These are phyloP conservation scores for Suillus clintonianus DNA, from an alignment of 768 basidiomycete genomes.

Conservation along the genomic window DNA sequence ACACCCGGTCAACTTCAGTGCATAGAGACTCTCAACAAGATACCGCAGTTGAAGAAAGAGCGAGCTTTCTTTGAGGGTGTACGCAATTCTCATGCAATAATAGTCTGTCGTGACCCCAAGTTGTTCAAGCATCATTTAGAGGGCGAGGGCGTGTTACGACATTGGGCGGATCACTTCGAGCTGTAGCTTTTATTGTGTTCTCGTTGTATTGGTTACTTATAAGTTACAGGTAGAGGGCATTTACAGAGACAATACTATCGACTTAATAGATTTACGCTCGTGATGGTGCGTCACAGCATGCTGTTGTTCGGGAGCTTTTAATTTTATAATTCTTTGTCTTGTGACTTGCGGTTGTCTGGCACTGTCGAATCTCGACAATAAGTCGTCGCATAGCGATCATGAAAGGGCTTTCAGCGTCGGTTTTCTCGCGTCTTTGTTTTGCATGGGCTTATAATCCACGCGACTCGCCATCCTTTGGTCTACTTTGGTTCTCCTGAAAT, in stretches of 20 bases:
- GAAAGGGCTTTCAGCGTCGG: neutral
- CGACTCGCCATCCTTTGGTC: neutral
- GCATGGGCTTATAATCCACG: neutral
- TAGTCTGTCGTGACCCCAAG: constrained; percentile 69
- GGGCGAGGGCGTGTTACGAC: constrained; percentile 67
- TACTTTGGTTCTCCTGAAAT: neutral
- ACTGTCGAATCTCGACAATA: neutral
- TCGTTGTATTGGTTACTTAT: constrained; percentile 2
- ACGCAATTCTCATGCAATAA: constrained; percentile 68
- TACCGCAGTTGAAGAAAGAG: constrained; percentile 72
- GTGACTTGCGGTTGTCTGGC: neutral
- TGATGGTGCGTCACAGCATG: neutral
- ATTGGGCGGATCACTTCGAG: constrained; percentile 69
- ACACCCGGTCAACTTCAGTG: constrained; percentile 59
- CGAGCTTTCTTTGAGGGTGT: constrained; percentile 61
- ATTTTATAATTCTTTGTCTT: neutral
- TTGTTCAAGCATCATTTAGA: constrained; percentile 55
- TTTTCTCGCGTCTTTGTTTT: too few relatives aligned
- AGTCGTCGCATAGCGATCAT: neutral
- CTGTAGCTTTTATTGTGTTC: constrained; percentile 27
- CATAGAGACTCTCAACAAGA: constrained; percentile 59
- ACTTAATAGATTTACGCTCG: neutral
- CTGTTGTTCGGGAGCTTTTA: neutral
- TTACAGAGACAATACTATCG: neutral
- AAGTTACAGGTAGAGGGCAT: neutral